Percentiles rank a stretch among this genome's conserved stretches.
These are phyloP conservation scores for Cinchona pubescens DNA, from an alignment of 257 asterid genomes.

Conservation along the genomic window DNA sequence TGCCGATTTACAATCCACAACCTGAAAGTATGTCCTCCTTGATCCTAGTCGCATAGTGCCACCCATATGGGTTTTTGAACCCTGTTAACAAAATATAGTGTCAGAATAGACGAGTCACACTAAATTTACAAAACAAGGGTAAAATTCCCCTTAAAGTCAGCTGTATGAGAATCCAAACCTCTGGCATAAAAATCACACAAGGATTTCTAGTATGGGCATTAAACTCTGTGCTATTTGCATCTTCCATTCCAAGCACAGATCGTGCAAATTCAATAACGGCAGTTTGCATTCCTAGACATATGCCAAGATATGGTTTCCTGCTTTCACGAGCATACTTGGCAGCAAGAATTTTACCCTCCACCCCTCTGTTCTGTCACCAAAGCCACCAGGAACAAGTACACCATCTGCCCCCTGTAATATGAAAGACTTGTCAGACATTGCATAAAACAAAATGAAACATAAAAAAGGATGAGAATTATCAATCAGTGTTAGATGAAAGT, in stretches of 20 bases:
- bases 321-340: slow-evolving; percentile 46
- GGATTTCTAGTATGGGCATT: slow-evolving; percentile 41
- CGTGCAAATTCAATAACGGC: slow-evolving; percentile 46
- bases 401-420: slow-evolving; percentile 36
- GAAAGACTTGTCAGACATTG: slow-evolving; percentile 12
- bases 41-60: slow-evolving; percentile 55
- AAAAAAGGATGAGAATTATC: neutral
- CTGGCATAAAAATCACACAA: slow-evolving; percentile 50
- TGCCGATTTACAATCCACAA: slow-evolving; percentile 33
- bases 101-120: neutral
- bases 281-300: slow-evolving; percentile 48
- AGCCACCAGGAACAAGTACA: slow-evolving; percentile 49
- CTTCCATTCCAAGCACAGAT: slow-evolving; percentile 31
- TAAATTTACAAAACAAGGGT: neutral
- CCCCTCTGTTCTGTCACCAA: slow-evolving; percentile 48
- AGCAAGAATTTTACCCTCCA: slow-evolving; percentile 47
- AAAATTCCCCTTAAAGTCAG: neutral
- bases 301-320: slow-evolving; percentile 40
- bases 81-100: slow-evolving; percentile 22
- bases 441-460: neutral
- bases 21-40: slow-evolving; percentile 45
- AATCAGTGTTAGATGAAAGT: neutral
- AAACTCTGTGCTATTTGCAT: slow-evolving; percentile 42
- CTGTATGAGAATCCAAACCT: slow-evolving; percentile 25
- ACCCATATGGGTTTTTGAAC: slow-evolving; percentile 52